phyloP scores from a whole-genome alignment of 768 basidiomycete genomes.

The Cytidiella melzeri region DNA sequence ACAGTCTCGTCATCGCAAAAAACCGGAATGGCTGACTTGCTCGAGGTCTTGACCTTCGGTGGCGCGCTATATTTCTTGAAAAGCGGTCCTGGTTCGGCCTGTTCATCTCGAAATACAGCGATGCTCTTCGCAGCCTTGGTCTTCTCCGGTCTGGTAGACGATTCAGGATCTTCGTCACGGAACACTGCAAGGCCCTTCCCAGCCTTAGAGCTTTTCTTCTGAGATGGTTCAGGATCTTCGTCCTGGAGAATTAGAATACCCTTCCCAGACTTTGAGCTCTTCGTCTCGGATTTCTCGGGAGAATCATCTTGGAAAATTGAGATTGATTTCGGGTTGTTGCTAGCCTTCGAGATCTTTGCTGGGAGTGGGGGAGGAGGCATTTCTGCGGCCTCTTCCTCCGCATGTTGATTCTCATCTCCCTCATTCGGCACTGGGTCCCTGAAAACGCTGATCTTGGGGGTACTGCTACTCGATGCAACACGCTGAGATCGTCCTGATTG shows the following conservation, averaged over 20 bases:
- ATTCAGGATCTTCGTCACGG: not conserved
- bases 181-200: not conserved
- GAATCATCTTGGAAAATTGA: not conserved
- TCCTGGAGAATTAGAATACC: slow-evolving; percentile 16
- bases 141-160: not conserved
- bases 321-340: not conserved
- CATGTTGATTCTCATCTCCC: slow-evolving; percentile 9
- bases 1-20: slow-evolving; percentile 6
- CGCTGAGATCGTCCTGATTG: slow-evolving; percentile 55
- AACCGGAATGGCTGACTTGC: not conserved
- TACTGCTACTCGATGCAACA: slow-evolving; percentile 35
- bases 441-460: slow-evolving; percentile 59
- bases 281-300: not conserved
- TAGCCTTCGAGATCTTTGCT: not conserved
- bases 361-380: not conserved
- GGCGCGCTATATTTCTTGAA: not conserved
- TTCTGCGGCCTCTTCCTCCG: slow-evolving; percentile 1
- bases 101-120: slow-evolving; percentile 7
- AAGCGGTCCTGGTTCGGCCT: not conserved
- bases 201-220: slow-evolving; percentile 3
- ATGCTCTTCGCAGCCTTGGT: slow-evolving; percentile 3
- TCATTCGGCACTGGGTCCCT: slow-evolving; percentile 52
- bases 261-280: not conserved
- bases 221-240: slow-evolving; percentile 1
- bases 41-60: not conserved